Percentiles rank a stretch among this genome's conserved stretches.
Conservation (phyloP, 345 rosid species). For the Erysimum cheiranthoides region DNA sequence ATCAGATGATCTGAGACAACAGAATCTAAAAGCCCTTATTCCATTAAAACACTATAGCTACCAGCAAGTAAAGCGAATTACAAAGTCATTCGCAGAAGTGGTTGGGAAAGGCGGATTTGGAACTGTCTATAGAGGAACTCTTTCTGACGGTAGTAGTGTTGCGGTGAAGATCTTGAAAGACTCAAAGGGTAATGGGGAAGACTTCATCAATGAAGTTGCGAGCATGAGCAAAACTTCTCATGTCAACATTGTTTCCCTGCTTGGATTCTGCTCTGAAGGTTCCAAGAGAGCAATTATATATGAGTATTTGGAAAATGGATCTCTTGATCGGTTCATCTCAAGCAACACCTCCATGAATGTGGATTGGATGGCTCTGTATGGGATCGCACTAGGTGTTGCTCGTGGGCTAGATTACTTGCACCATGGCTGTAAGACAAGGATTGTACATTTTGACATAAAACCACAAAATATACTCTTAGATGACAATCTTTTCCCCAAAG, state of each 20-base stretch:
- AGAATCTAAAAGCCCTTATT: not conserved
- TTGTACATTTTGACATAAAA: constrained; percentile 51
- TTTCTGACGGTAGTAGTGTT: constrained; percentile 36
- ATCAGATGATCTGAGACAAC: not conserved
- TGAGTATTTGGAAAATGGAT: constrained; percentile 50
- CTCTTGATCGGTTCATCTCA: constrained; percentile 45
- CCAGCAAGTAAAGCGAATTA: not conserved
- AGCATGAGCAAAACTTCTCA: constrained; percentile 58
- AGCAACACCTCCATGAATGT: not conserved
- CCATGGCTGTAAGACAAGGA: constrained; percentile 54
- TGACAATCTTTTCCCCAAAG: constrained; percentile 47
- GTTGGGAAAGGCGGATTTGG: constrained; percentile 4
- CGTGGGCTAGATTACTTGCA: constrained; percentile 57
- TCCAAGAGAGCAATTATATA: constrained; percentile 48
- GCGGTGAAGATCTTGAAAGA: constrained; percentile 43
- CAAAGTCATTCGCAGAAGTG: not conserved
- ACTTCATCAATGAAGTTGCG: constrained; percentile 57
- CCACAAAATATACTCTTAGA: constrained; percentile 39
- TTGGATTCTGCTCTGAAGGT: constrained; percentile 52
- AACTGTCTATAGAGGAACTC: constrained; percentile 31
- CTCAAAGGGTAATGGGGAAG: constrained; percentile 42
- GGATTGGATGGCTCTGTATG: constrained; percentile 26
- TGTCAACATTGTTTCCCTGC: constrained; percentile 49
- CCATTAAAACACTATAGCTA: not conserved
- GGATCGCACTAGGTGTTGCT: constrained; percentile 47